These are phyloP conservation scores for Saitozyma sp. DNA, from an alignment of 768 basidiomycete species.

Conservation along the genomic window DNA sequence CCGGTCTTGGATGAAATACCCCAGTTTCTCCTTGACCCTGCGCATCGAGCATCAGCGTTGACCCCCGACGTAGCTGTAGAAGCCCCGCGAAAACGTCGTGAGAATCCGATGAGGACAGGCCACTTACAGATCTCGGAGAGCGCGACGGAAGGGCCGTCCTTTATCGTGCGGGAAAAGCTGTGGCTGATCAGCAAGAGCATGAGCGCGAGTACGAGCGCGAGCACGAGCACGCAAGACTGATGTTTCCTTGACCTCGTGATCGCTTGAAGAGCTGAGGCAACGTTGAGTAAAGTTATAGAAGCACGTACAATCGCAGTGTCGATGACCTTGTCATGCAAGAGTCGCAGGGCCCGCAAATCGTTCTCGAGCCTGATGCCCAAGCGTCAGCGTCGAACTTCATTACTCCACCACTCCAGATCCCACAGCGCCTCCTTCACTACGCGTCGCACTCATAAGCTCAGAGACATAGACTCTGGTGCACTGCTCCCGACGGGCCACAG, in stretches of 20 bases:
- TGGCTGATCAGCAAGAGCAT: not conserved
- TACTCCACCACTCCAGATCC: slow-evolving; percentile 32
- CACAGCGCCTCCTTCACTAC: too few species aligned
- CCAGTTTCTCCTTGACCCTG: slow-evolving; percentile 80
- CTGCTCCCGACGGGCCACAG: too few species aligned
- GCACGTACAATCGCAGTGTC: slow-evolving; percentile 75
- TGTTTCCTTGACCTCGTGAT: too few species aligned
- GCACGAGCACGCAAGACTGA: too few species aligned
- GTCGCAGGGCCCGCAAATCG: slow-evolving; percentile 83
- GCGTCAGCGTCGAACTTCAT: slow-evolving; percentile 37
- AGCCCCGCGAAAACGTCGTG: too few species aligned
- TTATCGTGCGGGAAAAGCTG: slow-evolving; percentile 78
- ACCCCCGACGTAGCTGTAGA: too few species aligned
- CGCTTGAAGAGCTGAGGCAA: too few species aligned
- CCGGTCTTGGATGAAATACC: slow-evolving; percentile 76
- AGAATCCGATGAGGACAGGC: not conserved
- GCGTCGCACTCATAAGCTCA: too few species aligned
- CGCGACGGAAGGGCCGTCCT: slow-evolving; percentile 73
- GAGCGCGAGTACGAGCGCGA: too few species aligned
- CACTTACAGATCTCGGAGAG: slow-evolving; percentile 75
- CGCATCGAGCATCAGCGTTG: too few species aligned
- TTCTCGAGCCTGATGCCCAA: slow-evolving; percentile 70
- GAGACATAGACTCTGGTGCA: too few species aligned
- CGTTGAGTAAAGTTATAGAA: too few species aligned
- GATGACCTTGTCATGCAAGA: slow-evolving; percentile 77